Percentiles rank a stretch among this genome's conserved stretches.
Conservation (phyloP, 1,284 basidiomycete genomes). For the Sporisorium exsertum region DNA sequence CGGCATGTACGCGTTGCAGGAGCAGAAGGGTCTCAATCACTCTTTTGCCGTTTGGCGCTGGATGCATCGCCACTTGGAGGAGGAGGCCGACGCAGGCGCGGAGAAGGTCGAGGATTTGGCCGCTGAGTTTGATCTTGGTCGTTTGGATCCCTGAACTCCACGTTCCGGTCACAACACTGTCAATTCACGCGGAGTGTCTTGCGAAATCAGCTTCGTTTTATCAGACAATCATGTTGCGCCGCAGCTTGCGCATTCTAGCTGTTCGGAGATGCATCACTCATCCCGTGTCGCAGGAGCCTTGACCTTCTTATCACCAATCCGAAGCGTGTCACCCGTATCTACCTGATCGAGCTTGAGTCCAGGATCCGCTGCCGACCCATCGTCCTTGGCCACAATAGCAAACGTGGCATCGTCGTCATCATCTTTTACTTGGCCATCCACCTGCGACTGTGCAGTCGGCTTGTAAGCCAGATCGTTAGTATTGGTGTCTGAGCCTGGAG, state of each 20-base stretch:
- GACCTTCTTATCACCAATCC: constrained; percentile 24
- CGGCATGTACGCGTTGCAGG: constrained; percentile 69
- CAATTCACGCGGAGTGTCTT: neutral
- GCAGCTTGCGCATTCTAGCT: neutral
- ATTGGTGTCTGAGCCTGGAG: neutral
- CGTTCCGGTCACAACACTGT: neutral
- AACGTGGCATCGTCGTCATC: constrained; percentile 8
- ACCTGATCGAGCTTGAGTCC: constrained; percentile 21
- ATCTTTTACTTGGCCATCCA: neutral
- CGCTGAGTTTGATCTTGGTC: constrained; percentile 33
- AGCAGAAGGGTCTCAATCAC: constrained; percentile 70
- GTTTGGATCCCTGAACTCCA: constrained; percentile 30
- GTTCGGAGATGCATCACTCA: neutral
- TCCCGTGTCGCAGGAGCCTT: constrained; percentile 10
- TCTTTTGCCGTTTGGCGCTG: constrained; percentile 70
- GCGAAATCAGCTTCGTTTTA: neutral
- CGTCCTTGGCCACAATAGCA: constrained; percentile 24
- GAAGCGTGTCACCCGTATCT: constrained; percentile 23
- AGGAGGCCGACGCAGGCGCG: neutral
- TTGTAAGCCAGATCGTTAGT: too few relatives aligned
- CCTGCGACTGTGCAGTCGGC: neutral
- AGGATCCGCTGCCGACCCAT: constrained; percentile 30
- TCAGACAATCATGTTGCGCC: neutral
- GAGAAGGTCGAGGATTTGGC: constrained; percentile 9
- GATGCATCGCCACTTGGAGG: constrained; percentile 23